These are phyloP conservation scores for Nemania bipapillata DNA, from an alignment of 2,329 filamentous ascomycete species.

Conservation along the genomic window DNA sequence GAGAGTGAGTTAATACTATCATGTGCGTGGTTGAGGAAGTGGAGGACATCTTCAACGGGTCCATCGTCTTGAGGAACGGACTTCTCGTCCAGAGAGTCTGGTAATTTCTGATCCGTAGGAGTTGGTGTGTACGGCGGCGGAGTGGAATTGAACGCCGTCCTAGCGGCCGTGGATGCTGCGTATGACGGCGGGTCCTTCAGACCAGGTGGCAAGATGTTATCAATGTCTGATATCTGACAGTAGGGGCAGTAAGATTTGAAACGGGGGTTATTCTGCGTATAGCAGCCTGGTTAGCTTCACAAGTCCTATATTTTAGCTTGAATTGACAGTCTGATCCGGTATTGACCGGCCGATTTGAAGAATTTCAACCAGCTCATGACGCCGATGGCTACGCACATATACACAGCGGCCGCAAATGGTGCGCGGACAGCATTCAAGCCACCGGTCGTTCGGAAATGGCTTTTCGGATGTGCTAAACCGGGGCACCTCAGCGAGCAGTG, in stretches of 20 bases:
- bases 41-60: conserved; percentile 72
- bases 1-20: conserved; percentile 76
- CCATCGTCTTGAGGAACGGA: conserved; percentile 43
- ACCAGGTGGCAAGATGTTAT: conserved; percentile 68
- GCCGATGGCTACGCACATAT: conserved; percentile 58
- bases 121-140: conserved; percentile 56
- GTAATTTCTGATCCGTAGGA: conserved; percentile 37
- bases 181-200: conserved; percentile 77
- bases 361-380: neutral
- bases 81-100: conserved; percentile 48
- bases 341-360: neutral
- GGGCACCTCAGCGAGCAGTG: conserved; percentile 66
- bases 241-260: conserved; percentile 77
- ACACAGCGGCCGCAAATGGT: conserved; percentile 78
- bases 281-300: conserved; percentile 25
- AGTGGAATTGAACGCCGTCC: conserved; percentile 44
- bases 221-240: conserved; percentile 73
- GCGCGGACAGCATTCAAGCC: conserved; percentile 74
- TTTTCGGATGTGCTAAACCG: conserved; percentile 69
- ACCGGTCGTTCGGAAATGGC: conserved; percentile 67
- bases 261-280: conserved; percentile 68
- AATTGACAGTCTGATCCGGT: conserved; percentile 15
- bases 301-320: conserved; percentile 4
- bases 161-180: conserved; percentile 54
- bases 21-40: conserved; percentile 76